These are phyloP conservation scores for Hypoxylon sp. DNA, from an alignment of 2,329 filamentous ascomycete species.

Conservation along the genomic window DNA sequence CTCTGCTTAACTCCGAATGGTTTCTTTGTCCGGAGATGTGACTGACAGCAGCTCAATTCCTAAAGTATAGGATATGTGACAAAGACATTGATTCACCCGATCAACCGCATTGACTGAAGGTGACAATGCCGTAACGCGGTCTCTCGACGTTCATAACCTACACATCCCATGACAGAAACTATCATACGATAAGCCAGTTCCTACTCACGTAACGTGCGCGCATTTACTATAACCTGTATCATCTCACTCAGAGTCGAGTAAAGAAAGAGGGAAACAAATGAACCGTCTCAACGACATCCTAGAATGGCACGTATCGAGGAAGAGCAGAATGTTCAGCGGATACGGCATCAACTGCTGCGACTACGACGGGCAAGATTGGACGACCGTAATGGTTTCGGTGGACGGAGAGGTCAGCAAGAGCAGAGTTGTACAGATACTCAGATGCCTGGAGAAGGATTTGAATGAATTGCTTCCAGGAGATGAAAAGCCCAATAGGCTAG, in stretches of 20 bases:
- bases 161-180: not conserved
- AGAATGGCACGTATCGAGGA: slow-evolving; percentile 15
- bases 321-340: slow-evolving; percentile 2
- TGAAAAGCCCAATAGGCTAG: slow-evolving; percentile 10
- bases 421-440: not conserved
- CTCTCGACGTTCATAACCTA: not conserved
- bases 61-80: not conserved
- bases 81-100: not conserved
- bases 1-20: not conserved
- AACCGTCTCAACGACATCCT: slow-evolving; percentile 10
- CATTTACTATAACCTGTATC: no score
- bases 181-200: not conserved
- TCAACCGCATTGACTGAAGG: not conserved
- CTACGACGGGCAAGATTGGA: slow-evolving; percentile 1
- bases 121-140: not conserved
- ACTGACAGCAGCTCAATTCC: not conserved
- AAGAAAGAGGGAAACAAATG: slow-evolving; percentile 2
- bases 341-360: slow-evolving; percentile 6
- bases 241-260: not conserved
- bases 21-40: not conserved
- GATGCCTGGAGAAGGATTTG: slow-evolving; percentile 8
- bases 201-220: not conserved
- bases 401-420: not conserved
- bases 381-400: slow-evolving; percentile 1
- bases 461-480: slow-evolving; percentile 3